These are phyloP conservation scores for Entophlyctis helioformis DNA, from an alignment of 192 early-diverging fungal species.

Conservation along the genomic window DNA sequence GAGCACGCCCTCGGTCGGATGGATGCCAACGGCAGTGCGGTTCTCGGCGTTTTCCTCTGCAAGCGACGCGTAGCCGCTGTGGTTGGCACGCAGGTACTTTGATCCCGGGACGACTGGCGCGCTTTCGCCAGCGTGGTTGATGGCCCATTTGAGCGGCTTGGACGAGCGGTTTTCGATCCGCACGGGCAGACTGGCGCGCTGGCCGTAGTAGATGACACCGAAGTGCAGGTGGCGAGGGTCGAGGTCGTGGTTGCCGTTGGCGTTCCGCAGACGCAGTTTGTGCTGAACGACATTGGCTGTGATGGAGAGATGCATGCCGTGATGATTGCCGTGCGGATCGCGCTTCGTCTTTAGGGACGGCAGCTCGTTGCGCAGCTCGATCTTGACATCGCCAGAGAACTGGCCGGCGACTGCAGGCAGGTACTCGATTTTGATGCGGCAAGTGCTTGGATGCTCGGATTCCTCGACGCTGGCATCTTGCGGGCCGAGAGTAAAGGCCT, in stretches of 20 bases:
- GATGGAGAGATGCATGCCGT: conserved; percentile 5
- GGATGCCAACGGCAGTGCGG: conserved; percentile 19
- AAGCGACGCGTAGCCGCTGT: not conserved
- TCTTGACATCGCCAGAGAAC: conserved; percentile 9
- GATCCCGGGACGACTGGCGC: conserved; percentile 16
- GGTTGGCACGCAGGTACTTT: not conserved
- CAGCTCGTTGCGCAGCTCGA: conserved; percentile 12
- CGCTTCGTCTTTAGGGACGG: not conserved
- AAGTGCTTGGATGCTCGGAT: too few relatives aligned
- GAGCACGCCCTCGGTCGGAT: conserved; percentile 26
- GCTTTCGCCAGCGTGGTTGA: conserved; percentile 25
- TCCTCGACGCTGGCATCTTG: not conserved
- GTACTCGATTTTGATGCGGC: conserved; percentile 21
- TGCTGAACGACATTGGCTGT: conserved; percentile 17
- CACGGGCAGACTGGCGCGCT: conserved; percentile 16
- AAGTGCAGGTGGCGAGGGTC: conserved; percentile 20
- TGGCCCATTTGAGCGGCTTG: conserved; percentile 20
- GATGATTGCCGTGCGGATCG: too few relatives aligned
- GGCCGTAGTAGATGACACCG: conserved; percentile 29
- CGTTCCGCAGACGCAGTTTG: conserved; percentile 16
- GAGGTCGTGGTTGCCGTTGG: conserved; percentile 3
- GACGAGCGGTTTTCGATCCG: conserved; percentile 22
- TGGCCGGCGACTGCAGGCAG: conserved; percentile 8
- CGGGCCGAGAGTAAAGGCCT: conserved; percentile 1
- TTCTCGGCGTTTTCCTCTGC: conserved; percentile 4